Evolutionary conservation across 2,329 filamentous ascomycete species (phyloP), one percentile per base, ranked within the genome.

Genomic region (Paecilomyces sp.): DNA sequence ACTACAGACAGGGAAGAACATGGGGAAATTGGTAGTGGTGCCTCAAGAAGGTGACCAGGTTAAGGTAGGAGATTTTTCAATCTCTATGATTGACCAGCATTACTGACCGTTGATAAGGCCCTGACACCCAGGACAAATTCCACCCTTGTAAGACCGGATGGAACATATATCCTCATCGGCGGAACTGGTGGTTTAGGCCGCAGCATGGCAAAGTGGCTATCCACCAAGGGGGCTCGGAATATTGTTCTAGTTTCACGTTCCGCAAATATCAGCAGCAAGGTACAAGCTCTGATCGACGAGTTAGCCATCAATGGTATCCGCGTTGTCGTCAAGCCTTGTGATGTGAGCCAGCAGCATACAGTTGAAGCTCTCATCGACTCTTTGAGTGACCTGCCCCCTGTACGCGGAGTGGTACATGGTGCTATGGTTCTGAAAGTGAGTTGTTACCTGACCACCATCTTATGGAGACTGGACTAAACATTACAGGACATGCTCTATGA

Each of bases 401-500:
- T 53, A 6, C 51, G 51, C 22, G 51, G 51, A 24, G 5, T 53
- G 3, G 13, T 53, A 13, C 51, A 53, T 11, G 51, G 24, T 15
- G 51, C 51, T 7, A 25, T 53, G 22, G 51, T 53, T 13, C 51
- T 53, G 7, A 53, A 53, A 22, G 51, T 53, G 22, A 53, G 51
- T 30, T n/a, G 51, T 30, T n/a, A 13, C 3, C 51, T 53, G 22
- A 25, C 51, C 15, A 30, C 51, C 15, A 18, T n/a, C 15, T 6
- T 24, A 15, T 51, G 22, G 15, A 24, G 22, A 51, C 47, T 12
- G 9, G 2, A 15, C 7, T 30, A 55, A 55, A 24, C 7, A 75
- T 74, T 0, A 72, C 76, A 8, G 75, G 72, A 0, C 72, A 72
- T 9, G 71, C 72, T 36, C 30, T 56, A 33, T 33, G 69, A 74